These are phyloP conservation scores for Pichia eremophila DNA, from an alignment of 805 yeast species.

Conservation along the genomic window DNA sequence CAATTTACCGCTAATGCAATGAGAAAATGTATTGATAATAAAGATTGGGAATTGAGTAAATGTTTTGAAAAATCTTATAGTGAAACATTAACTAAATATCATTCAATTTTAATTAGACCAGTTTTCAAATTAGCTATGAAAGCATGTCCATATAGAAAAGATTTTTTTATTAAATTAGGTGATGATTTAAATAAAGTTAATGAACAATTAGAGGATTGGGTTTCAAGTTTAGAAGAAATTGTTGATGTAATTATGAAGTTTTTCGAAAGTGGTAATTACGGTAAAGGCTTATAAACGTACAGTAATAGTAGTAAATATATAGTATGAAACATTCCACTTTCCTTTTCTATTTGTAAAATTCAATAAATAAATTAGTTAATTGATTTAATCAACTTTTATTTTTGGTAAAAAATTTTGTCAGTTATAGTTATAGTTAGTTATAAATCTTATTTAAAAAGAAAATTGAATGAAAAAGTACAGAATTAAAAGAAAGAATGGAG, in stretches of 20 bases:
- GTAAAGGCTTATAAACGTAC: constrained; percentile 60
- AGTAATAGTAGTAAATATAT: no score
- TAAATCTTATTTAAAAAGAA: not conserved
- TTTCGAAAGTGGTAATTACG: constrained; percentile 73
- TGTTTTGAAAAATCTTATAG: constrained; percentile 80
- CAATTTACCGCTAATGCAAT: constrained; percentile 87
- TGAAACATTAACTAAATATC: constrained; percentile 74
- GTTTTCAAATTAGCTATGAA: constrained; percentile 90
- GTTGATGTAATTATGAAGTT: constrained; percentile 68
- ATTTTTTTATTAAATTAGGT: constrained; percentile 76
- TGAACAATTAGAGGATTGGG: constrained; percentile 62
- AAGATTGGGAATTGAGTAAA: constrained; percentile 55
- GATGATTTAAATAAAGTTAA: constrained; percentile 59
- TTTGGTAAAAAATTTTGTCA: not conserved
- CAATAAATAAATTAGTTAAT: no score
- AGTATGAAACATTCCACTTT: no score
- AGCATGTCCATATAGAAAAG: constrained; percentile 87
- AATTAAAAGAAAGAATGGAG: not conserved
- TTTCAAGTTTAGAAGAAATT: constrained; percentile 63
- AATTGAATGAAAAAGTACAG: not conserved
- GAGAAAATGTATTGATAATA: constrained; percentile 64
- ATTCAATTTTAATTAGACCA: constrained; percentile 73
- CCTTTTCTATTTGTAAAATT: no score
- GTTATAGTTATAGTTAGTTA: constrained; percentile 7
- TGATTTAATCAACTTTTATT: no score